Conservation (phyloP, 306 rosid genomes). For the Vicia sativa region DNA sequence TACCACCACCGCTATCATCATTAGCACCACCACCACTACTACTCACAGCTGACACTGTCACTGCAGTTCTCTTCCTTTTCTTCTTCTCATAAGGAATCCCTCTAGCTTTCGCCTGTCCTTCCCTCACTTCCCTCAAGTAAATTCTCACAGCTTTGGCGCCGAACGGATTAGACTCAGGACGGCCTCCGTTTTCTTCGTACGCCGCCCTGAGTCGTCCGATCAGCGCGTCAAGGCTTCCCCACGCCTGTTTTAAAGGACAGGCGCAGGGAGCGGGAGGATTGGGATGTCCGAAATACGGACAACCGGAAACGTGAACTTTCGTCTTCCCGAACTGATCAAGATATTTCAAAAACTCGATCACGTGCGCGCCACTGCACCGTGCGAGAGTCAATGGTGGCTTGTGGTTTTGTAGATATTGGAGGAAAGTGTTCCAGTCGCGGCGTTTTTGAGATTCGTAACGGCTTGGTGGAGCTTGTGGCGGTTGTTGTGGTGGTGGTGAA, state of each 20-base stretch:
- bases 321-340: constrained; percentile 95
- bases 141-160: constrained; percentile 82
- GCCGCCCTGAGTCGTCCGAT: constrained; percentile 96
- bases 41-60: constrained; percentile 42
- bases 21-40: background rate
- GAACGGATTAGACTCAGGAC: constrained; percentile 85
- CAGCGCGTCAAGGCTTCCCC: constrained; percentile 92
- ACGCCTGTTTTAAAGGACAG: constrained; percentile 81
- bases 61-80: constrained; percentile 66
- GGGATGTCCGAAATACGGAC: constrained; percentile 81
- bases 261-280: constrained; percentile 89
- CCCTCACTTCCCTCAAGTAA: constrained; percentile 85
- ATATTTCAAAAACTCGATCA: constrained; percentile 87
- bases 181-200: constrained; percentile 91
- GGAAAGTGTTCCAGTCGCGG: constrained; percentile 95
- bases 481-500: constrained; percentile 52
- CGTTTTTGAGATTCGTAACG: constrained; percentile 95
- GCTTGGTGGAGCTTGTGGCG: constrained; percentile 59
- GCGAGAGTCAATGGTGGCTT: constrained; percentile 90
- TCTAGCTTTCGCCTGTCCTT: constrained; percentile 85
- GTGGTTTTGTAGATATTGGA: constrained; percentile 88
- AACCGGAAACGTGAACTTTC: constrained; percentile 73
- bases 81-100: constrained; percentile 96
- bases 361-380: constrained; percentile 98
- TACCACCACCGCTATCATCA: constrained; percentile 17